These are phyloP conservation scores for Prinsepia uniflora DNA, from an alignment of 306 rosid species.

Conservation along the genomic window DNA sequence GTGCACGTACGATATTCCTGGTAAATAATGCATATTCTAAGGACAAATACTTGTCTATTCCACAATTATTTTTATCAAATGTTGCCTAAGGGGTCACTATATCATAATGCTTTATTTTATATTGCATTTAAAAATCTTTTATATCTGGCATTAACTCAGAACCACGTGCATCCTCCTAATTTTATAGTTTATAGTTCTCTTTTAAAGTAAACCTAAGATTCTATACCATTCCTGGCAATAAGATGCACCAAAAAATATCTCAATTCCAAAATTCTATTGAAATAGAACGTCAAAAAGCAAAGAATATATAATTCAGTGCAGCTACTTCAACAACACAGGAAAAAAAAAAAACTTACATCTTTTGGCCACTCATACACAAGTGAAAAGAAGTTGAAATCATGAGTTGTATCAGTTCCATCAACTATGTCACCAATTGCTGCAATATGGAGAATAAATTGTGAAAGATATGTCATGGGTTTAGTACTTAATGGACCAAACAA, in stretches of 20 bases:
- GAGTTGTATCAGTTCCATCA: conserved; percentile 97
- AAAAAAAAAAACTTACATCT: conserved; percentile 77
- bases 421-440: conserved; percentile 98
- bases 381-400: conserved; percentile 94
- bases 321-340: conserved; percentile 21
- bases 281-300: background rate
- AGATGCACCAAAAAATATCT: background rate
- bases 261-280: background rate
- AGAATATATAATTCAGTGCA: background rate
- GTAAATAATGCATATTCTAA: background rate
- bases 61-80: background rate
- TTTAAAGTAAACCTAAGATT: background rate
- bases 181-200: background rate
- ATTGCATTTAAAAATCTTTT: background rate
- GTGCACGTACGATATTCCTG: background rate
- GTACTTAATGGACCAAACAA: conserved; percentile 74
- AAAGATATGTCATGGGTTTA: conserved; percentile 79
- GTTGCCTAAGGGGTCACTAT: background rate
- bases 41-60: background rate
- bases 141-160: too few relatives aligned
- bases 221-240: background rate
- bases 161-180: background rate
- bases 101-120: background rate
- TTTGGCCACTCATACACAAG: conserved; percentile 93
- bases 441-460: conserved; percentile 88